These are phyloP conservation scores for Alternaria sp. DNA, from an alignment of 2,329 filamentous ascomycete species.

Conservation along the genomic window DNA sequence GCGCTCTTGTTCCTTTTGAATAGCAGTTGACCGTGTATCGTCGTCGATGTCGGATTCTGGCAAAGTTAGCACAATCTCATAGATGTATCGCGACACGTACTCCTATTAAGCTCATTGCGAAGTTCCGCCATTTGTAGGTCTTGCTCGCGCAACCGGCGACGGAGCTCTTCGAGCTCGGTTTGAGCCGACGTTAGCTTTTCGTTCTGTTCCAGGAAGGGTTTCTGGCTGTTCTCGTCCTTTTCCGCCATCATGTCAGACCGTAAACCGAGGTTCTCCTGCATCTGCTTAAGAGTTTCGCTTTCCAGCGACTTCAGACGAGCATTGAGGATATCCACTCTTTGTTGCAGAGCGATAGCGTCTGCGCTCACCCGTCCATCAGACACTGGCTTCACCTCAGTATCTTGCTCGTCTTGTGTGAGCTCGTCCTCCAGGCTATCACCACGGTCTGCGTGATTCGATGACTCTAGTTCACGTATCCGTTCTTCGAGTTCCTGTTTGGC, in stretches of 20 bases:
- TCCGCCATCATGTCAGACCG: conserved; percentile 49
- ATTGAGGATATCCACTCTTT: conserved; percentile 51
- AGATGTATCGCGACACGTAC: conserved; percentile 16
- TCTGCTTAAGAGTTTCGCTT: conserved; percentile 52
- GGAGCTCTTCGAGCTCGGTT: conserved; percentile 46
- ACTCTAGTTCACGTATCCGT: conserved; percentile 53
- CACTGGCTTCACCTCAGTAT: conserved; percentile 19
- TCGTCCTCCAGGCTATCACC: conserved; percentile 53
- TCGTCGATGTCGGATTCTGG: conserved; percentile 43
- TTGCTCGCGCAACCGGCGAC: conserved; percentile 45
- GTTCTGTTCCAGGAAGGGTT: conserved; percentile 51
- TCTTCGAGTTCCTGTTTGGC: conserved; percentile 57
- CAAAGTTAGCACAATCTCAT: conserved; percentile 3
- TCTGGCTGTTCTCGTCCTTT: conserved; percentile 47
- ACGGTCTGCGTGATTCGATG: conserved; percentile 38
- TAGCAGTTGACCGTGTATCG: conserved; percentile 36
- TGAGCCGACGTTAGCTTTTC: conserved; percentile 48
- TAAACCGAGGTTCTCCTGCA: conserved; percentile 52
- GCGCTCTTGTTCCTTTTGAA: conserved; percentile 48
- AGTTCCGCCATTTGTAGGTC: conserved; percentile 48
- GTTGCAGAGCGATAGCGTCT: conserved; percentile 49
- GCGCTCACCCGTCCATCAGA: conserved; percentile 39
- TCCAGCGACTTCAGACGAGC: conserved; percentile 50
- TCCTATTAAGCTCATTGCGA: conserved; percentile 48
- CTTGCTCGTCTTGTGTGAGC: conserved; percentile 47